Percentiles rank a stretch among this genome's conserved stretches.
These are phyloP conservation scores for Przewalskia tangutica DNA, from an alignment of 257 asterid species.

Conservation along the genomic window DNA sequence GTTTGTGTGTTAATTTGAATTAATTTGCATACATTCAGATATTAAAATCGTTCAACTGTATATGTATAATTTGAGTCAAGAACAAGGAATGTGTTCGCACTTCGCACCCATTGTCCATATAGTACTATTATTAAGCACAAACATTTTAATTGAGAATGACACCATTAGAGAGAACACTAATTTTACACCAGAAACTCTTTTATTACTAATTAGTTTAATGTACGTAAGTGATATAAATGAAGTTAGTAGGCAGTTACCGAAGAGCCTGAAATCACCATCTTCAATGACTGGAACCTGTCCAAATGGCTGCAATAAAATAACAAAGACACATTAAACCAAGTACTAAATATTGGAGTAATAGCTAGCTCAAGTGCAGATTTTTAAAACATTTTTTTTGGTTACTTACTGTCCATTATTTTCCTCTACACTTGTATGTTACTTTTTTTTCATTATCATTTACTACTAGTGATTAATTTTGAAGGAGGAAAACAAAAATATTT, in stretches of 20 bases:
- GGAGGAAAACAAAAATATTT: not conserved
- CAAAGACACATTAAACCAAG: not conserved
- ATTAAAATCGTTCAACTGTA: no score
- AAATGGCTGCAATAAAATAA: conserved; percentile 54
- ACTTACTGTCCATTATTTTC: not conserved
- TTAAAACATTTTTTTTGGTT: not conserved
- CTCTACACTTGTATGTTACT: not conserved
- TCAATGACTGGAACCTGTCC: conserved; percentile 82
- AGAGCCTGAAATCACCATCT: conserved; percentile 74
- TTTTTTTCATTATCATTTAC: not conserved
- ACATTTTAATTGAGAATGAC: no score
- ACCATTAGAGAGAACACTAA: no score
- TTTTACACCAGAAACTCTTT: no score
- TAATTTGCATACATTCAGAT: no score
- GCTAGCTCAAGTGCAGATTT: not conserved
- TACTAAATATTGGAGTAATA: not conserved
- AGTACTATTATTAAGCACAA: no score
- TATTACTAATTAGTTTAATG: no score
- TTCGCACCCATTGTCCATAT: no score
- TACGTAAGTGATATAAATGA: not conserved
- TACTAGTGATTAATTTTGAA: not conserved
- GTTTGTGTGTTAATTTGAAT: no score
- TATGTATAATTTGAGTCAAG: no score
- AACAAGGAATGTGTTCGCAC: no score
- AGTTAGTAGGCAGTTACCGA: conserved; percentile 36